These are phyloP conservation scores for Terfezia boudieri DNA, from an alignment of 495 filamentous ascomycete genomes.

Conservation along the genomic window DNA sequence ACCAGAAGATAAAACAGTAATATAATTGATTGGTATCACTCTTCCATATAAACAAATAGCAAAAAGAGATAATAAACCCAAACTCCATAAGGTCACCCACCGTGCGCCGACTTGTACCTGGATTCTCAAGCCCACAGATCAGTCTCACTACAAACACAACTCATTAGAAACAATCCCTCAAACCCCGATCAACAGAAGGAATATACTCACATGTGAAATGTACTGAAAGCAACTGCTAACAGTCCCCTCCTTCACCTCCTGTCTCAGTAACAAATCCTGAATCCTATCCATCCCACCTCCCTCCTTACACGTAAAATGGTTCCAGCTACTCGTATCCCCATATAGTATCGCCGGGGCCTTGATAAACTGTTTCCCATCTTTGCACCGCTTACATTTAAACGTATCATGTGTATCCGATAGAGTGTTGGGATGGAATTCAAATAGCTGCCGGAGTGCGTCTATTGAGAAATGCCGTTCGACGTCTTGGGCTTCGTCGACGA, in stretches of 20 bases:
- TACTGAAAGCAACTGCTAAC: constrained; percentile 96
- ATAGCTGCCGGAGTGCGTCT: constrained; percentile 72
- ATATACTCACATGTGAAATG: constrained; percentile 57
- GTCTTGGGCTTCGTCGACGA: constrained; percentile 93
- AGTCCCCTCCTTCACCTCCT: constrained; percentile 56
- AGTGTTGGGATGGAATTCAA: constrained; percentile 70
- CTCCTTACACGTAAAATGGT: constrained; percentile 72
- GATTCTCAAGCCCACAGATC: no score
- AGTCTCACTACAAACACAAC: no score
- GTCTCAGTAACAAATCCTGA: constrained; percentile 75
- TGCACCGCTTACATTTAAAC: constrained; percentile 95
- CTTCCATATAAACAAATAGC: no score
- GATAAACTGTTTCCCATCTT: constrained; percentile 62
- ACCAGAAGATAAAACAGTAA: no score
- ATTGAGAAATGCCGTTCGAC: constrained; percentile 91
- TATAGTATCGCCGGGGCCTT: constrained; percentile 90
- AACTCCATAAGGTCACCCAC: no score
- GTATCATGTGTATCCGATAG: constrained; percentile 91
- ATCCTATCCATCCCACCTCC: constrained; percentile 49
- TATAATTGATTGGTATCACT: no score
- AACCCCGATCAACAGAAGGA: no score
- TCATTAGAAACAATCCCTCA: no score
- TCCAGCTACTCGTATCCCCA: constrained; percentile 96
- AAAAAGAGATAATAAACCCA: no score
- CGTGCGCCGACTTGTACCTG: no score